phyloP scores from a whole-genome alignment of 495 filamentous ascomycete species.

The Cercophora sp. region DNA sequence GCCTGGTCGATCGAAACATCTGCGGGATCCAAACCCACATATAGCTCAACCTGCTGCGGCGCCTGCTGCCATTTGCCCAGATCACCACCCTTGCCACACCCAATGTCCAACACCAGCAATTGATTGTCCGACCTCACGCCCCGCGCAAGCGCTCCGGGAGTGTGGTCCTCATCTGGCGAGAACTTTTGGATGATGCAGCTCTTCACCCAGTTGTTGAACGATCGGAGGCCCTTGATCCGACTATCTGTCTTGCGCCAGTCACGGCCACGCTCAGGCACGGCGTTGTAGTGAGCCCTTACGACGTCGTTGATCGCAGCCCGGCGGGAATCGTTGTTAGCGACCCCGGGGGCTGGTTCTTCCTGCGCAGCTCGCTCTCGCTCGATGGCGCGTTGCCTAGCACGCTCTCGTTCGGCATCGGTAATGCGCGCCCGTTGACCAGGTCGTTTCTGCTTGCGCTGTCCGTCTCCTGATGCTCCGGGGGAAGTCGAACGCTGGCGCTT shows the following conservation, averaged over 20 bases:
- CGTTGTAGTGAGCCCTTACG: constrained; percentile 90
- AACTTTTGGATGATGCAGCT: constrained; percentile 96
- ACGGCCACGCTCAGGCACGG: constrained; percentile 85
- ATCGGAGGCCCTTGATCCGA: constrained; percentile 87
- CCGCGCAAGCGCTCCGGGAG: constrained; percentile 52
- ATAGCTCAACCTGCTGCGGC: constrained; percentile 77
- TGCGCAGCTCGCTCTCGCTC: constrained; percentile 52
- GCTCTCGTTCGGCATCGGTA: constrained; percentile 63
- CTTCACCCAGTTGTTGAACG: constrained; percentile 99
- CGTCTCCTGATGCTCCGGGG: constrained; percentile 30
- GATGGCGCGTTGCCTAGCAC: constrained; percentile 61
- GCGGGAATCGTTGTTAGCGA: no score
- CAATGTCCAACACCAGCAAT: constrained; percentile 82
- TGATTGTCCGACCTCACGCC: constrained; percentile 47
- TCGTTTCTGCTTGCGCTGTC: constrained; percentile 73
- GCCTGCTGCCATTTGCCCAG: constrained; percentile 92
- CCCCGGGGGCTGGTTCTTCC: constrained; percentile 19
- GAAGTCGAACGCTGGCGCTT: constrained; percentile 43
- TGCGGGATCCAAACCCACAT: constrained; percentile 89
- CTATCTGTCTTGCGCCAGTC: constrained; percentile 93
- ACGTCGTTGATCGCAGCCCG: constrained; percentile 70
- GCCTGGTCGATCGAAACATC: constrained; percentile 90
- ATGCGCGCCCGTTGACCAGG: constrained; percentile 80
- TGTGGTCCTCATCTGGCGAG: constrained; percentile 70
- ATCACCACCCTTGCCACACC: constrained; percentile 96